These are phyloP conservation scores for Sclerotinia spermophila DNA, from an alignment of 2,329 filamentous ascomycete genomes.

Conservation along the genomic window DNA sequence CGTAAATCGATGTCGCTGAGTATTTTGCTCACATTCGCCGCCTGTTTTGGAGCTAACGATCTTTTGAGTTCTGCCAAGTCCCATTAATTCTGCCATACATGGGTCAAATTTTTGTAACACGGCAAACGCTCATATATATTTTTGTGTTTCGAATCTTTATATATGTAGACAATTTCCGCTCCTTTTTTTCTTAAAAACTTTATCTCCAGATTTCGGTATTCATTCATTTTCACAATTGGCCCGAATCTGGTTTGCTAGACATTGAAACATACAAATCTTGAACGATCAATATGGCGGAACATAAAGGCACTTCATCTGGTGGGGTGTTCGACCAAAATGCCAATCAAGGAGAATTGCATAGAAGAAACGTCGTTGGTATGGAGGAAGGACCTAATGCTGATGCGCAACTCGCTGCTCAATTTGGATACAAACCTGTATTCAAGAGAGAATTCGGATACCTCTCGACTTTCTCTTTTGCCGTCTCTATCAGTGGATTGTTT, in stretches of 20 bases:
- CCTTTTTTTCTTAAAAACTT: not conserved
- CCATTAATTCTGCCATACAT: not conserved
- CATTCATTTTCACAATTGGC: conserved; percentile 5
- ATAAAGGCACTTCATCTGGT: conserved; percentile 6
- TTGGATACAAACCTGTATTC: conserved; percentile 46
- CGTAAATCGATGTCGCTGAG: conserved; percentile 6
- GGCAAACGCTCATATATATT: not conserved
- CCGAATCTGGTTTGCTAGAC: not conserved
- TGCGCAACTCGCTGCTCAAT: conserved; percentile 35
- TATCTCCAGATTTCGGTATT: not conserved
- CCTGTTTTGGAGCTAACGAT: conserved; percentile 3
- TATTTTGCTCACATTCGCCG: not conserved
- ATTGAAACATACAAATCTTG: not conserved
- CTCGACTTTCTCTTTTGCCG: conserved; percentile 58
- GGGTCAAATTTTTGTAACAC: conserved; percentile 5
- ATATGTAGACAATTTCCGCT: not conserved
- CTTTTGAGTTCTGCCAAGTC: conserved; percentile 10
- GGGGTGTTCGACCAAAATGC: not conserved
- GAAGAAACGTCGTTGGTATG: conserved; percentile 15
- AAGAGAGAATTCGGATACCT: conserved; percentile 56
- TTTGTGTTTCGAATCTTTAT: conserved; percentile 2
- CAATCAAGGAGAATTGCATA: conserved; percentile 1
- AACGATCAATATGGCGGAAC: conserved; percentile 10
- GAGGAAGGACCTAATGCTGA: conserved; percentile 32
- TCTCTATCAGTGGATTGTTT: conserved; percentile 54